A percentile compares a stretch with the other conserved stretches of the same genome.
These are phyloP conservation scores for Solanum pinnatisectum DNA, from an alignment of 257 asterid species.

Conservation along the genomic window DNA sequence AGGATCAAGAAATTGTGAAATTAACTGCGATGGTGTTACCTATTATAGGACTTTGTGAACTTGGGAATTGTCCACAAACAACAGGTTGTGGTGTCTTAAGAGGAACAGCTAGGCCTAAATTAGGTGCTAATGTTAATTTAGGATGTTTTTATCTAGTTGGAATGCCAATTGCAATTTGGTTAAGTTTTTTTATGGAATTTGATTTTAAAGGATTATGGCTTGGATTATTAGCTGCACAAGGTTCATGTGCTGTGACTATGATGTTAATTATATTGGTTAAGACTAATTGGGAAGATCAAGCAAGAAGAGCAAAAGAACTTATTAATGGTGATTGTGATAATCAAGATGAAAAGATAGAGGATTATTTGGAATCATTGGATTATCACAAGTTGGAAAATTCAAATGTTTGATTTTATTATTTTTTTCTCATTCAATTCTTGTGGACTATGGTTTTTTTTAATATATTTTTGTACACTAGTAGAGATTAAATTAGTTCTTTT, in stretches of 20 bases:
- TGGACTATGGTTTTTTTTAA: background rate
- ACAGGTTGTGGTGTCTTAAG: slow-evolving; percentile 26
- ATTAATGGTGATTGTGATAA: background rate
- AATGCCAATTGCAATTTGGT: slow-evolving; percentile 25
- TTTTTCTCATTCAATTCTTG: background rate
- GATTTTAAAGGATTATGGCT: slow-evolving; percentile 31
- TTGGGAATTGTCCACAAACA: slow-evolving; percentile 35
- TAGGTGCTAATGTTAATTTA: slow-evolving; percentile 28
- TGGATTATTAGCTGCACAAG: slow-evolving; percentile 34
- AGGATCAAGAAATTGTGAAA: slow-evolving; percentile 13
- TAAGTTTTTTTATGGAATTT: slow-evolving; percentile 18
- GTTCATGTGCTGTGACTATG: slow-evolving; percentile 29
- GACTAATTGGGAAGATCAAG: slow-evolving; percentile 29
- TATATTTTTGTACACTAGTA: background rate
- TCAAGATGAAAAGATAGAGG: background rate
- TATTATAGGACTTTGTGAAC: slow-evolving; percentile 24
- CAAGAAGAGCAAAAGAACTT: slow-evolving; percentile 24
- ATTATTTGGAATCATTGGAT: slow-evolving; percentile 1
- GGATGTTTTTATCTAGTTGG: slow-evolving; percentile 33
- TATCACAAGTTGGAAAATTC: background rate
- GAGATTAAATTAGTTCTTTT: background rate
- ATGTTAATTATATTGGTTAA: slow-evolving; percentile 8
- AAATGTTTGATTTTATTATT: background rate
- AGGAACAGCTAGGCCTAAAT: slow-evolving; percentile 30
- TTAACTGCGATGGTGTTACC: slow-evolving; percentile 24